These are phyloP conservation scores for Fraxinus latifolia DNA, from an alignment of 305 asterid species.

Conservation along the genomic window DNA sequence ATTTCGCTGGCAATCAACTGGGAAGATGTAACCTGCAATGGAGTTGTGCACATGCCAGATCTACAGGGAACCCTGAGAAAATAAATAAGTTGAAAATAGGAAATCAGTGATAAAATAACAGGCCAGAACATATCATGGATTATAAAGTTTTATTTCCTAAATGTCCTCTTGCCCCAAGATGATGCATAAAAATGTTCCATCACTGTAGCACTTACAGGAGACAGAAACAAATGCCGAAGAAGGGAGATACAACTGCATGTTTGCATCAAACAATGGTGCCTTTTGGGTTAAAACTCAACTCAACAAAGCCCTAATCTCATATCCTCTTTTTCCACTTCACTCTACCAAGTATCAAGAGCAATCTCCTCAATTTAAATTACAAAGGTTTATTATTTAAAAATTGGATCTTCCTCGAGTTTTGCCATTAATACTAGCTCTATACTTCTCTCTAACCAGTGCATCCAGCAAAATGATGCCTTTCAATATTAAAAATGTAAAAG, in stretches of 20 bases:
- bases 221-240: neutral
- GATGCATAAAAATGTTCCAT: neutral
- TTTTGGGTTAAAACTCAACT: neutral
- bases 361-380: neutral
- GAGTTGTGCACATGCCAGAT: constrained; percentile 85
- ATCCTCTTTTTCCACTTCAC: neutral
- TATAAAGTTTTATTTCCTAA: neutral
- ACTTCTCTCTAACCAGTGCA: neutral
- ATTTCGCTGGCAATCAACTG: constrained; percentile 84
- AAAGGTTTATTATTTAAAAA: neutral
- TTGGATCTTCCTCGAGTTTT: neutral
- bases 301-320: neutral
- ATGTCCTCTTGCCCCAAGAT: neutral
- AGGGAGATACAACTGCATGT: neutral
- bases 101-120: constrained; percentile 3
- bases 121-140: neutral
- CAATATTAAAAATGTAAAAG: neutral
- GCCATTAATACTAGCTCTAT: neutral
- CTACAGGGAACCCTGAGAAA: constrained; percentile 77
- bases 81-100: neutral
- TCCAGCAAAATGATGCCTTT: neutral
- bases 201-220: neutral
- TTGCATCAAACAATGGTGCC: neutral
- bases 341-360: neutral
- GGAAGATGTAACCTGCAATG: constrained; percentile 80